phyloP scores from a whole-genome alignment of 2,329 filamentous ascomycete genomes.

The Aspergillus sp. region DNA sequence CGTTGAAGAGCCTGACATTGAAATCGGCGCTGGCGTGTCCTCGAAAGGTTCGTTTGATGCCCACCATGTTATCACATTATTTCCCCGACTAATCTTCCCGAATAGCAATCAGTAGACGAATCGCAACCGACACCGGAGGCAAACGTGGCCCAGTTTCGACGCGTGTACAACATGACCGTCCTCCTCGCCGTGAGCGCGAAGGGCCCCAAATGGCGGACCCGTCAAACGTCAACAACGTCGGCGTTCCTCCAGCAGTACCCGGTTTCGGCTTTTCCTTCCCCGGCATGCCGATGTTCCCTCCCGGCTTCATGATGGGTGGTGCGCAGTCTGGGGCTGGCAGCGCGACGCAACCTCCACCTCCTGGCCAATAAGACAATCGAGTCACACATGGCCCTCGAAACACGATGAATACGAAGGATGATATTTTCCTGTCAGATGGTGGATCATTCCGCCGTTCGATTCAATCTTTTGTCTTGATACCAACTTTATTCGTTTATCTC shows the following conservation, averaged over 20 bases:
- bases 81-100: slow-evolving; percentile 9
- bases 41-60: slow-evolving; percentile 66
- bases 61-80: background rate
- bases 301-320: slow-evolving; percentile 48
- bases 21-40: slow-evolving; percentile 95
- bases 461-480: slow-evolving; percentile 22
- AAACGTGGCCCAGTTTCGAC: slow-evolving; percentile 51
- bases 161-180: slow-evolving; percentile 35
- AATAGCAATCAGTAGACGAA: slow-evolving; percentile 52
- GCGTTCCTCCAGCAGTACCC: slow-evolving; percentile 55
- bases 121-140: slow-evolving; percentile 52
- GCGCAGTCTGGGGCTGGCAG: slow-evolving; percentile 31
- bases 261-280: slow-evolving; percentile 56
- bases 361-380: slow-evolving; percentile 33
- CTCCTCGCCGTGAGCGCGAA: slow-evolving; percentile 37
- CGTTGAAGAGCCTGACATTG: slow-evolving; percentile 96
- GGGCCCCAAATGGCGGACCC: slow-evolving; percentile 33
- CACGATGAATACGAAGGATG: slow-evolving; percentile 8
- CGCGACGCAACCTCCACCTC: slow-evolving; percentile 38
- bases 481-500: slow-evolving; percentile 11
- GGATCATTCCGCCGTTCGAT: slow-evolving; percentile 3
- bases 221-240: slow-evolving; percentile 44
- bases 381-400: background rate
- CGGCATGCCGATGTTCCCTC: slow-evolving; percentile 50
- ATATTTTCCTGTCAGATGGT: background rate